Conservation (phyloP, 306 rosid species). For the Quercus mongolica region DNA sequence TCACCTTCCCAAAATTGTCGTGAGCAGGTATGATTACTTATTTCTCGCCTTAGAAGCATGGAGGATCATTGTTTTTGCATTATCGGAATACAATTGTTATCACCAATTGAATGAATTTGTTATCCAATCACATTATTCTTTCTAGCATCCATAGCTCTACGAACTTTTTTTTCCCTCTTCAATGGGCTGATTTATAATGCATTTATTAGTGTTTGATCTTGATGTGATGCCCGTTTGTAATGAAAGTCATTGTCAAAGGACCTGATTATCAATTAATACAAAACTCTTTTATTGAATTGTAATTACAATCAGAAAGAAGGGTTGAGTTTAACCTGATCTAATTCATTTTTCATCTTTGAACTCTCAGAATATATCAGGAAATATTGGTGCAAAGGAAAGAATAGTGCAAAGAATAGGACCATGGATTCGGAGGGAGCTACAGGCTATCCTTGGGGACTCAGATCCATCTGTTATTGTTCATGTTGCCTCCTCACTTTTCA, state of each 20-base stretch:
- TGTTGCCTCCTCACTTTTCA: conserved; percentile 43
- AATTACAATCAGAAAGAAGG: neutral
- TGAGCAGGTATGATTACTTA: conserved; percentile 26
- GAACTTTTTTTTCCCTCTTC: neutral
- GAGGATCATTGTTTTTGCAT: neutral
- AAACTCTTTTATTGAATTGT: neutral
- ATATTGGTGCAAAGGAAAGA: conserved; percentile 25
- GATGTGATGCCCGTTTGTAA: neutral
- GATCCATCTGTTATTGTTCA: conserved; percentile 57
- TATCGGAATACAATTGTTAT: neutral
- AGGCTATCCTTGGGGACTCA: conserved; percentile 43
- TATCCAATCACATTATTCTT: neutral
- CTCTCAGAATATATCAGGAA: conserved; percentile 20
- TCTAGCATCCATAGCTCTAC: neutral
- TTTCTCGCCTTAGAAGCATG: neutral
- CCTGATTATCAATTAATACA: neutral
- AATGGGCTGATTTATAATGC: neutral
- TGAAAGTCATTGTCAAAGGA: neutral
- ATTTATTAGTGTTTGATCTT: neutral
- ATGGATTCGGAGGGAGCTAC: conserved; percentile 64
- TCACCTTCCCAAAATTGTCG: conserved; percentile 18
- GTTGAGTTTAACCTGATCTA: neutral
- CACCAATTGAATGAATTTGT: neutral
- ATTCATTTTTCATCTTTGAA: neutral
- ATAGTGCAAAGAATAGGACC: conserved; percentile 47